These are phyloP conservation scores for Microascus cirrosus DNA, from an alignment of 2,329 filamentous ascomycete genomes.

Conservation along the genomic window DNA sequence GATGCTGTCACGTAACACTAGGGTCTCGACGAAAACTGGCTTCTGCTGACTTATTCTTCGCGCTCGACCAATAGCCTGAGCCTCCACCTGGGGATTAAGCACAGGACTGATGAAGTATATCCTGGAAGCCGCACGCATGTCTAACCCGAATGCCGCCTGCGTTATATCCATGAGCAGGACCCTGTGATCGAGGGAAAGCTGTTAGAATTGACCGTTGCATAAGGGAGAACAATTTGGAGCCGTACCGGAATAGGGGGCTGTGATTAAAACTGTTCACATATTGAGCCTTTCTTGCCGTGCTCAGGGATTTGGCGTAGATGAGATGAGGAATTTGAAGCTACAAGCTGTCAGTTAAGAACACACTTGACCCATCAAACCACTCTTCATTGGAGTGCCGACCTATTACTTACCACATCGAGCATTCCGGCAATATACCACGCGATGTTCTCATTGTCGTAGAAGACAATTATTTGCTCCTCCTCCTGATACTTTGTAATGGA, in stretches of 20 bases:
- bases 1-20: constrained; percentile 69
- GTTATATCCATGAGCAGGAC: constrained; percentile 87
- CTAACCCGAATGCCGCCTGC: constrained; percentile 79
- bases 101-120: constrained; percentile 88
- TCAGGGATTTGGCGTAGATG: constrained; percentile 56
- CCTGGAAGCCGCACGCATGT: constrained; percentile 71
- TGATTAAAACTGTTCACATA: constrained; percentile 74
- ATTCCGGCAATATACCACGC: constrained; percentile 78
- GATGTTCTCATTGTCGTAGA: constrained; percentile 81
- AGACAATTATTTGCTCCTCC: constrained; percentile 78
- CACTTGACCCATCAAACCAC: background rate
- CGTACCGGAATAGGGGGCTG: constrained; percentile 46
- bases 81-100: constrained; percentile 73
- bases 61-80: constrained; percentile 83
- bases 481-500: constrained; percentile 56
- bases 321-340: constrained; percentile 48
- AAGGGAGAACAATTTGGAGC: background rate
- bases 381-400: background rate
- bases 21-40: constrained; percentile 73
- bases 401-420: constrained; percentile 52
- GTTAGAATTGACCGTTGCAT: background rate
- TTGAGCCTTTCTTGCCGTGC: constrained; percentile 50
- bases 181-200: constrained; percentile 18
- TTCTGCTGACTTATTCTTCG: constrained; percentile 76
- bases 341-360: background rate